phyloP scores from a whole-genome alignment of 768 basidiomycete species.

The Strobilomyces confusus region DNA sequence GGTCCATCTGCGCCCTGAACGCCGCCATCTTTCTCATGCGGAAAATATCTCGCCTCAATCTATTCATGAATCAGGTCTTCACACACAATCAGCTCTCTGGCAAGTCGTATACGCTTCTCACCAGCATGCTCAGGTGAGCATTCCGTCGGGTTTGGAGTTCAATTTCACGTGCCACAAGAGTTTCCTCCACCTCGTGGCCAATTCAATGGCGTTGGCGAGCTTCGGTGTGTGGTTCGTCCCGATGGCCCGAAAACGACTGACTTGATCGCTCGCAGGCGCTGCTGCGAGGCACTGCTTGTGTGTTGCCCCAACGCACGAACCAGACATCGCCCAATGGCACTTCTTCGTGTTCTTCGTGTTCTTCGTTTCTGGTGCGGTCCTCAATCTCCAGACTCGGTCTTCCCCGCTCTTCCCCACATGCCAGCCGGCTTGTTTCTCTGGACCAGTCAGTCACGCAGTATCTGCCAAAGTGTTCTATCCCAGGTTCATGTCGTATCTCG shows the following conservation, averaged over 20 bases:
- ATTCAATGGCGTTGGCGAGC: slow-evolving; percentile 76
- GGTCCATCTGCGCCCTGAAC: slow-evolving; percentile 71
- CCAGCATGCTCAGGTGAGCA: slow-evolving; percentile 77
- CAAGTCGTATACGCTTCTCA: slow-evolving; percentile 70
- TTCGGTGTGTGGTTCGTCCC: slow-evolving; percentile 53
- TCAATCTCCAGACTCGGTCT: neutral
- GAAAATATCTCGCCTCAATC: slow-evolving; percentile 62
- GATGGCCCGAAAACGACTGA: neutral
- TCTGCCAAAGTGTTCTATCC: slow-evolving; percentile 71
- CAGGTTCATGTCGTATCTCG: slow-evolving; percentile 55
- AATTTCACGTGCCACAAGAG: slow-evolving; percentile 47
- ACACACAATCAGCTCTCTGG: slow-evolving; percentile 81
- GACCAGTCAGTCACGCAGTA: slow-evolving; percentile 71
- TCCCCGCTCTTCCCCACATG: neutral
- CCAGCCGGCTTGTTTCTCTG: slow-evolving; percentile 78
- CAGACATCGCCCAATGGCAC: slow-evolving; percentile 69
- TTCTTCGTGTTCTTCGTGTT: slow-evolving; percentile 84
- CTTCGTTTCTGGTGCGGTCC: slow-evolving; percentile 59
- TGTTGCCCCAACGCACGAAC: slow-evolving; percentile 40
- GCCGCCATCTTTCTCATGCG: slow-evolving; percentile 69
- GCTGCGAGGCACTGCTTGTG: slow-evolving; percentile 58
- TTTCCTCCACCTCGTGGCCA: slow-evolving; percentile 68
- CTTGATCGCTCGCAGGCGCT: slow-evolving; percentile 42
- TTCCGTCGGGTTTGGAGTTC: neutral
- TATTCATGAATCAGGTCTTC: slow-evolving; percentile 65